phyloP scores from a whole-genome alignment of 345 rosid genomes.

The Reutealis trisperma region DNA sequence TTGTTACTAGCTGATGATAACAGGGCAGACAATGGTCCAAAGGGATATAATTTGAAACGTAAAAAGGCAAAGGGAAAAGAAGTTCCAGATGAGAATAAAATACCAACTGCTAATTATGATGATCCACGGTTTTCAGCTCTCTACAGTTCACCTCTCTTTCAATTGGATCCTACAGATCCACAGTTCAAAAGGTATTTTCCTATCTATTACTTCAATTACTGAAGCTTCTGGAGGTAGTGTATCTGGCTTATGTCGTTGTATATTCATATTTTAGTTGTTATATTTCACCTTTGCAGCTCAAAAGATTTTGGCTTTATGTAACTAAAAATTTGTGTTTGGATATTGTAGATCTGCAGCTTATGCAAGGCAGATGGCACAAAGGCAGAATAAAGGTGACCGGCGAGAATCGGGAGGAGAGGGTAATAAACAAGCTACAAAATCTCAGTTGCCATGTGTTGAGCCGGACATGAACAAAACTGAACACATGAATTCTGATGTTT shows the following conservation, averaged over 20 bases:
- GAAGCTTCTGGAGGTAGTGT: not conserved
- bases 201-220: not conserved
- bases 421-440: slow-evolving; percentile 23
- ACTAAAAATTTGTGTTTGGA: slow-evolving; percentile 16
- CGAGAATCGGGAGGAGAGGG: slow-evolving; percentile 30
- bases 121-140: slow-evolving; percentile 77
- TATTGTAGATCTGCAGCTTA: slow-evolving; percentile 81
- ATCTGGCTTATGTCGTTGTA: not conserved
- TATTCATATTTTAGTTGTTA: not conserved
- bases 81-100: slow-evolving; percentile 55
- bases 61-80: slow-evolving; percentile 55
- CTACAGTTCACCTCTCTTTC: slow-evolving; percentile 57
- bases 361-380: slow-evolving; percentile 62
- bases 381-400: slow-evolving; percentile 45
- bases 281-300: not conserved
- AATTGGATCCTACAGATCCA: slow-evolving; percentile 95
- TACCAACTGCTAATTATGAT: slow-evolving; percentile 54
- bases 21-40: slow-evolving; percentile 52
- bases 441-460: slow-evolving; percentile 17
- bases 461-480: slow-evolving; percentile 19
- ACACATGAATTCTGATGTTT: slow-evolving; percentile 16
- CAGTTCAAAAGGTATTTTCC: slow-evolving; percentile 76
- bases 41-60: slow-evolving; percentile 78
- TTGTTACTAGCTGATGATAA: slow-evolving; percentile 76
- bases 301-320: not conserved